Base-by-base conservation (phyloP, 1,139 yeast species). In the Nakaseomyces sp. region DNA sequence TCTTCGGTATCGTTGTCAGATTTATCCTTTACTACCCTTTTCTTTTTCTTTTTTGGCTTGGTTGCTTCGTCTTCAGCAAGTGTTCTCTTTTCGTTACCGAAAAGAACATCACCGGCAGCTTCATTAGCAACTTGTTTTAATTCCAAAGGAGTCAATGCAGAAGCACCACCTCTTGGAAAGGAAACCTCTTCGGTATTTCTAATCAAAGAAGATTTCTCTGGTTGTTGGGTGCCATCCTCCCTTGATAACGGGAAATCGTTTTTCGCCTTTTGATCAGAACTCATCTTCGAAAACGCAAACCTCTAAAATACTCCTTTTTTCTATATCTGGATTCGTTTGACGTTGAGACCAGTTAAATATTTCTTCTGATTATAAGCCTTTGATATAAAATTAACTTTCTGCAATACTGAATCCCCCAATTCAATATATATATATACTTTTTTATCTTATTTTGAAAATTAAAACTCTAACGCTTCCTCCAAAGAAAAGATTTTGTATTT, bases 91-190 rank as follows among this genome's bases (percentile, higher is more conserved):
- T 66, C 59, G 15, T 61, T 64, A 18, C 72, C 89, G 54, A 84
- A 84, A 45, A 86, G 69, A 22, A 85, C 94, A 68, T 91, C 98
- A 54, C 76, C 76, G 26, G 89, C 80, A 37, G 93, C 98, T 63
- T 91, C 95, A 59, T 87, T 88, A 33, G 95, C 81, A 44, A 89
- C 93, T 61, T 88, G 94, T 63, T 88, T 88, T 54, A 87, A 79
- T 66, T 91, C 99, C 53, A 91, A 68, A 4, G 98, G 89, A 2
- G 95, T 78, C 62, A 89, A 73, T 15, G 80, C 86, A 19, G 89
- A 76, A 9, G 84, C 77, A 45, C 96, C 96, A 56, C 98, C 98
- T 77, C 99, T 81, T 42, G 98, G 98, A 61, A 91, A 91, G 16
- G 95, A 77, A 43, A 79, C 74, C 51, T 84, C 93, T 50, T 63